Evolutionary conservation across 768 basidiomycete genomes (phyloP).

Genomic region (Collybiopsis luxurians): DNA sequence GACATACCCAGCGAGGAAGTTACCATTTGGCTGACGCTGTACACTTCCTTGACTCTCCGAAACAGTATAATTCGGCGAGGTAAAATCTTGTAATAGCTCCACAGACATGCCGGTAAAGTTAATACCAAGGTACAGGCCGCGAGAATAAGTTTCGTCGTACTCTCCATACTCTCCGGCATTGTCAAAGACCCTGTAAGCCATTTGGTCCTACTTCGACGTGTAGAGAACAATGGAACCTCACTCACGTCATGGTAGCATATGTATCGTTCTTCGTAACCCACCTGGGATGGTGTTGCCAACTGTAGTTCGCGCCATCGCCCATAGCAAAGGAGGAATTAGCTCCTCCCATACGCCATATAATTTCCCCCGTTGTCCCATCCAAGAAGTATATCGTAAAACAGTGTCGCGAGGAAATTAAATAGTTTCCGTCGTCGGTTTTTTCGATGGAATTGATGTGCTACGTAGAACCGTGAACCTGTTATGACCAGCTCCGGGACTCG

Average conservation of each 20-base stretch:
- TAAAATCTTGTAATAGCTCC: not conserved
- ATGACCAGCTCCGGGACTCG: no score
- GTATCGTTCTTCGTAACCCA: constrained; percentile 11
- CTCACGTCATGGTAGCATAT: constrained; percentile 11
- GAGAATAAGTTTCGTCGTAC: not conserved
- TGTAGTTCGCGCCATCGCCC: constrained; percentile 11
- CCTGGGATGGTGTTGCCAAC: constrained; percentile 19
- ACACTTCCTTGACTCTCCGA: constrained; percentile 6
- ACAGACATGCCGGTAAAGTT: constrained; percentile 8
- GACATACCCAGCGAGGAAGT: not conserved
- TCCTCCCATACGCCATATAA: constrained; percentile 19
- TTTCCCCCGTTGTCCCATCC: constrained; percentile 12
- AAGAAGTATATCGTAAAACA: constrained; percentile 15
- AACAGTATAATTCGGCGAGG: not conserved
- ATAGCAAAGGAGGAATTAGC: constrained; percentile 13
- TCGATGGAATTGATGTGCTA: constrained; percentile 9
- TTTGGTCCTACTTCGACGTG: not conserved
- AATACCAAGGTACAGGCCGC: constrained; percentile 3
- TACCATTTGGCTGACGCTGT: constrained; percentile 5
- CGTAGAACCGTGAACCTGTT: not conserved
- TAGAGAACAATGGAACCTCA: not conserved
- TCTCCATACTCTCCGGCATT: not conserved
- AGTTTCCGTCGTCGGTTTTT: constrained; percentile 14
- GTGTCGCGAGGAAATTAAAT: constrained; percentile 16
- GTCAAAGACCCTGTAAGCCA: constrained; percentile 4